A percentile compares a stretch with the other conserved stretches of the same genome.
Conservation (phyloP, 2,329 filamentous ascomycete species). For the Aspergillus costaricaensis region DNA sequence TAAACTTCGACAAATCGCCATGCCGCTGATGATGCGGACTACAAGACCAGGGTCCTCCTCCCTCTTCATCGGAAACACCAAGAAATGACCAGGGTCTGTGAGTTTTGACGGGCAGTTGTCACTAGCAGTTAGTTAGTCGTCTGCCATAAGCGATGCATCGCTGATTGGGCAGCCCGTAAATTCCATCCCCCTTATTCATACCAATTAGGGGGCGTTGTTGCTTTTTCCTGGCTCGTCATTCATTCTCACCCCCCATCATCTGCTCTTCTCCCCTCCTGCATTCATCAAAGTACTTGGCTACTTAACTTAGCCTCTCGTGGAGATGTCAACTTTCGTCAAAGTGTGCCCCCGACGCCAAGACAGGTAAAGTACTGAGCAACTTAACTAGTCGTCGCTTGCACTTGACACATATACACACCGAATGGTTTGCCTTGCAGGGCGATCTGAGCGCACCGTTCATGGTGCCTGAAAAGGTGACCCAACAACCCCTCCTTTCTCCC, state of each 20-base stretch:
- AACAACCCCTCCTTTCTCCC: background rate
- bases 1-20: background rate
- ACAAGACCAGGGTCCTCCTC: background rate
- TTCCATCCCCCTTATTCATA: background rate
- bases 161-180: background rate
- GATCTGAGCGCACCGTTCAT: conserved; percentile 12
- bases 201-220: background rate
- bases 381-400: background rate
- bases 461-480: conserved; percentile 8
- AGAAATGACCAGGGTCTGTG: background rate
- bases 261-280: background rate
- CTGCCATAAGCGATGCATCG: background rate
- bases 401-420: background rate
- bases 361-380: background rate
- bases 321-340: conserved; percentile 4
- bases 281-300: background rate
- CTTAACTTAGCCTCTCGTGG: conserved; percentile 4
- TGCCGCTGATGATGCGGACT: background rate
- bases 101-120: background rate
- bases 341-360: background rate
- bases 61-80: background rate
- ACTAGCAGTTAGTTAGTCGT: no score
- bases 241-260: no score
- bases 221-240: background rate
- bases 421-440: conserved; percentile 13